Evolutionary conservation across 148 eudicot genomes (phyloP).

Genomic region (Persicaria maculosa): DNA sequence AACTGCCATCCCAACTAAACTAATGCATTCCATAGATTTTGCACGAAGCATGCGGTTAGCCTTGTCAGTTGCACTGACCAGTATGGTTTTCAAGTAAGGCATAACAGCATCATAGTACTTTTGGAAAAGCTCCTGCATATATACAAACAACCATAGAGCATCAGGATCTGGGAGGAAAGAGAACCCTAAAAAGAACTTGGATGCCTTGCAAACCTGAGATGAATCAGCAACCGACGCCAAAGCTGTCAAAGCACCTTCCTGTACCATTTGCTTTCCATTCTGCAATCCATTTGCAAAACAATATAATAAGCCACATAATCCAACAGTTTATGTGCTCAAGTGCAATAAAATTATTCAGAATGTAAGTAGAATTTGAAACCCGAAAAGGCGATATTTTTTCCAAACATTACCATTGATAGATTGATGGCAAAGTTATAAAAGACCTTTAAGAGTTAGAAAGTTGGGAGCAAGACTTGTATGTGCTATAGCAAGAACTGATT

Average conservation of each 20-base stretch:
- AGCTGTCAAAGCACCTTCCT: slow-evolving; percentile 46
- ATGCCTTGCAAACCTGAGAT: slow-evolving; percentile 25
- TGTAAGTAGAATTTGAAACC: neutral
- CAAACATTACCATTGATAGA: neutral
- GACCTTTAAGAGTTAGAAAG: neutral
- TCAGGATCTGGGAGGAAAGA: neutral
- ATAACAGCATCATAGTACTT: slow-evolving; percentile 41
- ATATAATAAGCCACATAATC: slow-evolving; percentile 9
- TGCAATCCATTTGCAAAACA: slow-evolving; percentile 14
- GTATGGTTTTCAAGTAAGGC: slow-evolving; percentile 38
- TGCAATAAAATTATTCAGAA: neutral
- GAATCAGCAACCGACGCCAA: slow-evolving; percentile 45
- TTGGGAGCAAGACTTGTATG: neutral
- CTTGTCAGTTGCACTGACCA: slow-evolving; percentile 33
- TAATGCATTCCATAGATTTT: slow-evolving; percentile 43
- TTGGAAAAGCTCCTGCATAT: slow-evolving; percentile 36
- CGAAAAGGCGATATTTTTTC: neutral
- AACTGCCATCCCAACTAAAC: slow-evolving; percentile 50
- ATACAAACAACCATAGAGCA: slow-evolving; percentile 9
- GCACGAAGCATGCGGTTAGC: slow-evolving; percentile 37
- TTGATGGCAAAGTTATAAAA: neutral
- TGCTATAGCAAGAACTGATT: neutral
- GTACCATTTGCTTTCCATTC: slow-evolving; percentile 47
- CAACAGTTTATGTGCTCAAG: neutral
- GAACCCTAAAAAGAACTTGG: neutral